Evolutionary conservation across 2,329 filamentous ascomycete species (phyloP).

Genomic region (Claviceps digitariae): DNA sequence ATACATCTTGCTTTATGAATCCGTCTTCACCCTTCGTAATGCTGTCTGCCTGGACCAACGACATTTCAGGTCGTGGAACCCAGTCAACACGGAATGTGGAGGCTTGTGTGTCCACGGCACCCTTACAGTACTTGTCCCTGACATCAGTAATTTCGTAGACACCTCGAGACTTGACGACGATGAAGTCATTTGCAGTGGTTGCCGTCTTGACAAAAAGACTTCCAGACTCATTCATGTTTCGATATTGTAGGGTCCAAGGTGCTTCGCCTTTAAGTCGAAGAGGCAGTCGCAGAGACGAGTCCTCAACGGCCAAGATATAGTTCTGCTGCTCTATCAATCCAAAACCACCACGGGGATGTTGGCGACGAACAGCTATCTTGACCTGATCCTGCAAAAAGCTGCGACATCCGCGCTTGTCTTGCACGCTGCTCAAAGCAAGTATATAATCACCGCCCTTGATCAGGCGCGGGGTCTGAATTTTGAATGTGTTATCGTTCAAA

Average conservation of each 20-base stretch:
- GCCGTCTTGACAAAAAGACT: constrained; percentile 35
- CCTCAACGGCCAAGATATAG: constrained; percentile 62
- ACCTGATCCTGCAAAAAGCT: constrained; percentile 73
- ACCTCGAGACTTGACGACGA: constrained; percentile 54
- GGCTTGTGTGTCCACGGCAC: constrained; percentile 60
- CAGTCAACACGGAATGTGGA: constrained; percentile 70
- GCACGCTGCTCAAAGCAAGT: constrained; percentile 70
- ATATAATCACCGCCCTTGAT: constrained; percentile 81
- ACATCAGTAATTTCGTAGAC: constrained; percentile 71
- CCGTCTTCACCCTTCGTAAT: constrained; percentile 37
- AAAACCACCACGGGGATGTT: constrained; percentile 77
- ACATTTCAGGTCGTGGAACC: constrained; percentile 67
- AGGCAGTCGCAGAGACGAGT: constrained; percentile 59
- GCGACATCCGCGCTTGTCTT: constrained; percentile 76
- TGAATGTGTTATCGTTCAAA: constrained; percentile 50
- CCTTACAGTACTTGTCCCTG: constrained; percentile 67
- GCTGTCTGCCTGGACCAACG: constrained; percentile 50
- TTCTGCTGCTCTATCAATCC: constrained; percentile 73
- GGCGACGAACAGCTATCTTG: constrained; percentile 75
- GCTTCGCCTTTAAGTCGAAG: constrained; percentile 73
- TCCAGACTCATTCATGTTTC: constrained; percentile 45
- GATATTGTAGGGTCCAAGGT: constrained; percentile 72
- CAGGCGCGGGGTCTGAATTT: constrained; percentile 62
- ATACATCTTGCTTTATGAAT: constrained; percentile 69
- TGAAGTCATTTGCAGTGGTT: constrained; percentile 48